Evolutionary conservation across 805 yeast genomes (phyloP).

Genomic region (Cyberlindnera veronae): DNA sequence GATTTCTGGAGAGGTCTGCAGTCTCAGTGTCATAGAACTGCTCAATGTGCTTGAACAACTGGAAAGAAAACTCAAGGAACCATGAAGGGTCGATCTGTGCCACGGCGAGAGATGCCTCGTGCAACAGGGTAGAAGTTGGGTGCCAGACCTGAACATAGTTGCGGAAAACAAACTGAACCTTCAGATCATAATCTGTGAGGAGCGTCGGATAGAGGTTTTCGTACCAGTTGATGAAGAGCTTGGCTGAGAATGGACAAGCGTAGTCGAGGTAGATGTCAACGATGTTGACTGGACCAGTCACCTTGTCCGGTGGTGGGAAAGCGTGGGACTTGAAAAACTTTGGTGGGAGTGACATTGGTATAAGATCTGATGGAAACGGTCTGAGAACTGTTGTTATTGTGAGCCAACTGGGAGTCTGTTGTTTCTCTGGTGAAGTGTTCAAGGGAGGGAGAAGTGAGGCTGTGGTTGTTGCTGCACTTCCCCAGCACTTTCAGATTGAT

Average conservation of each 20-base stretch:
- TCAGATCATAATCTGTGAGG: constrained; percentile 41
- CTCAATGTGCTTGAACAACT: constrained; percentile 52
- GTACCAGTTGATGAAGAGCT: constrained; percentile 54
- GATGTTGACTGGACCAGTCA: constrained; percentile 28
- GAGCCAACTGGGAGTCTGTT: too few relatives aligned
- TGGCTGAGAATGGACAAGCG: constrained; percentile 73
- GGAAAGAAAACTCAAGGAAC: constrained; percentile 55
- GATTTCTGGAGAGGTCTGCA: constrained; percentile 48
- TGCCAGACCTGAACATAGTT: constrained; percentile 94
- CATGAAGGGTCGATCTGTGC: constrained; percentile 51
- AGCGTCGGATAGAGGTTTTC: constrained; percentile 51
- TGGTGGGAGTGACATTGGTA: constrained; percentile 31
- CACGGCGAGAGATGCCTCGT: constrained; percentile 70
- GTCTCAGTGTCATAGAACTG: constrained; percentile 61
- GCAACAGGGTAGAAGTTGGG: constrained; percentile 61
- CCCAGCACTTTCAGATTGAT: too few relatives aligned
- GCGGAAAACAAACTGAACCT: constrained; percentile 58
- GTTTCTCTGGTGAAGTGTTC: too few relatives aligned
- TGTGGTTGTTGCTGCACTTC: too few relatives aligned
- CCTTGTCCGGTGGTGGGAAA: constrained; percentile 13
- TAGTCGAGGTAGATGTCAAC: constrained; percentile 71
- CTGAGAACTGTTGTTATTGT: too few relatives aligned
- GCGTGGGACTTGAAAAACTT: constrained; percentile 26
- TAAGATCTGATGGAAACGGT: too few relatives aligned
- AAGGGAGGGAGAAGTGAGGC: too few relatives aligned